These are phyloP conservation scores for Hyphopichia fennica DNA, from an alignment of 1,139 yeast genomes.

Conservation along the genomic window DNA sequence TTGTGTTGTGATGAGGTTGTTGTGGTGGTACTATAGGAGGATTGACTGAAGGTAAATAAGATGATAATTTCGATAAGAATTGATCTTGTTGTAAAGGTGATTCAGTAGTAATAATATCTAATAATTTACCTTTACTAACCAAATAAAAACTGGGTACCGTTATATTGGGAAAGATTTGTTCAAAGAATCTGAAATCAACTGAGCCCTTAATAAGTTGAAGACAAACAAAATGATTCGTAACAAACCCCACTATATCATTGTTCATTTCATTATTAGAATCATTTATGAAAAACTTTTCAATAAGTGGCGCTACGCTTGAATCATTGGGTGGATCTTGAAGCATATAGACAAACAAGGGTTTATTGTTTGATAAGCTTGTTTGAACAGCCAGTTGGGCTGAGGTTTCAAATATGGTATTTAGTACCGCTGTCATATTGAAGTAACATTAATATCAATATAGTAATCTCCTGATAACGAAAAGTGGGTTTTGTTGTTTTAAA, in stretches of 20 bases:
- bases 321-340: slow-evolving; percentile 15
- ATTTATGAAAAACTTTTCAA: background rate
- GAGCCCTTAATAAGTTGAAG: slow-evolving; percentile 47
- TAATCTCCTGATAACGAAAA: too few relatives aligned
- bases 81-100: slow-evolving; percentile 10
- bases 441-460: too few relatives aligned
- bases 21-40: too few relatives aligned
- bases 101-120: slow-evolving; percentile 35
- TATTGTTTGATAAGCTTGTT: slow-evolving; percentile 27
- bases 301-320: slow-evolving; percentile 5
- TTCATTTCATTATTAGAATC: background rate
- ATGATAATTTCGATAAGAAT: background rate
- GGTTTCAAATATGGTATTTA: slow-evolving; percentile 13
- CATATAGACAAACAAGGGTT: slow-evolving; percentile 45
- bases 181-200: slow-evolving; percentile 47
- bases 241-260: background rate
- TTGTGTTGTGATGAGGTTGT: background rate
- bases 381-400: slow-evolving; percentile 46
- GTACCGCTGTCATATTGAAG: background rate
- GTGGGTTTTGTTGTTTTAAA: too few relatives aligned
- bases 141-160: slow-evolving; percentile 50
- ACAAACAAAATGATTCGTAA: slow-evolving; percentile 29
- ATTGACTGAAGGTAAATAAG: background rate
- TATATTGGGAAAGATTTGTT: slow-evolving; percentile 49
- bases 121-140: slow-evolving; percentile 44